Evolutionary conservation across 352 stramenopile genomes (phyloP), one percentile per base, ranked within the genome.

Genomic region (Pythium aphanidermatum): DNA sequence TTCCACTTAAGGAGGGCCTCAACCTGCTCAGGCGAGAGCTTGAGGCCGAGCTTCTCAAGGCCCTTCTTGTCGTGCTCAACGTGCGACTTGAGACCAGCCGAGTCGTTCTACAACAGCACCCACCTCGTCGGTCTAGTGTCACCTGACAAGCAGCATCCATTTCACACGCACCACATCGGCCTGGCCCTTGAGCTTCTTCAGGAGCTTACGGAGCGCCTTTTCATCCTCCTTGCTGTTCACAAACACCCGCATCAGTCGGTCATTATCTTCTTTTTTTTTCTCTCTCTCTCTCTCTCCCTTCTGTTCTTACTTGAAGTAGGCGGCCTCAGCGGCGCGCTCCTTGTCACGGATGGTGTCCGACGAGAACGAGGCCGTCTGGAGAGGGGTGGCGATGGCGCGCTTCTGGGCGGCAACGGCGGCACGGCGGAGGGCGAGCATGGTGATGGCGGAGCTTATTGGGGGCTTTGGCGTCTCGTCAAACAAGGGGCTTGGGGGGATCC

Each of bases 1-100:
- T 93, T 93, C 81, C 81, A 93, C 72, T 93, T 89, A 65, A 93
- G 76, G 43, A 93, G 71, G 43, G 74, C 78, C 20, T 77, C 65
- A 38, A 86, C 55, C 65, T 89, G 76, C 51, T 85, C 76, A n/a
- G 72, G 41, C 37, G 56, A 70, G 51, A 89, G 56, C 28, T 85
- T 50, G 34, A 89, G 61, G 36, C 79, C 81, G 41, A 93, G 83
- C 37, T 70, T 57, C 52, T 82, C 63, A 17, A 93, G 63, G 10
- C 74, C 74, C 56, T 83, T 71, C 61, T 73, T 81, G 62, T 93
- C 81, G 65, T 88, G 65, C 25, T 76, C 63, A 32, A 90, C 51
- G 63, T 93, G 78, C 61, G 66, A 53, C 70, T 93, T 83, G 26
- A 65, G 60, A 31, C 80, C 80, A 17, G 53, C 44, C 23, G 63